A percentile compares a stretch with the other conserved stretches of the same genome.
Conservation (phyloP, 2,329 filamentous ascomycete genomes). For the Botrytis squamosa region DNA sequence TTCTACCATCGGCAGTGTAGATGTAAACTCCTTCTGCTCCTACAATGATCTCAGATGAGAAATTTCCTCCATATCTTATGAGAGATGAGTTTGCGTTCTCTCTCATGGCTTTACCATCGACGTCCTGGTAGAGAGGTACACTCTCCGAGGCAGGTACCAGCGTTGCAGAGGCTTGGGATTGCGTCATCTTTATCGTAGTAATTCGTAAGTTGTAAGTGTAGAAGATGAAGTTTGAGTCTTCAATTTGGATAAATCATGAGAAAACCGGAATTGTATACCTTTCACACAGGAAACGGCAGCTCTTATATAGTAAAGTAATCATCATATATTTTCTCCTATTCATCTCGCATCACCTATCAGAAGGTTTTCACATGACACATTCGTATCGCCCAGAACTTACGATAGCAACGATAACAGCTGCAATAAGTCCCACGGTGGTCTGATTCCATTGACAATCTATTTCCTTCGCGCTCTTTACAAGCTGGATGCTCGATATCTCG, state of each 20-base stretch:
- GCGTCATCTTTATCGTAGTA: neutral
- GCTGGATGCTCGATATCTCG: neutral
- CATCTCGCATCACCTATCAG: neutral
- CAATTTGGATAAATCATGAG: neutral
- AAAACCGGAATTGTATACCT: neutral
- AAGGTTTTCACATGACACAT: neutral
- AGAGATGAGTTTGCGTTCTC: slow-evolving; percentile 23
- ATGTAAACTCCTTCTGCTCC: slow-evolving; percentile 37
- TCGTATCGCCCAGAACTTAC: neutral
- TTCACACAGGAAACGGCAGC: neutral
- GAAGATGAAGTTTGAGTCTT: neutral
- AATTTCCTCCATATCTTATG: slow-evolving; percentile 29
- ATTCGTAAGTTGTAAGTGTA: neutral
- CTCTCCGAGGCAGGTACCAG: neutral
- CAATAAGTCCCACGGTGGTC: neutral
- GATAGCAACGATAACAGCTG: neutral
- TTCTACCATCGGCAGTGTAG: slow-evolving; percentile 45
- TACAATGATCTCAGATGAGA: slow-evolving; percentile 30
- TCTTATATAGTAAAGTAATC: neutral
- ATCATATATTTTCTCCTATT: neutral
- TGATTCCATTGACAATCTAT: neutral
- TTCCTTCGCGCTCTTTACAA: too few species aligned
- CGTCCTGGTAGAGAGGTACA: slow-evolving; percentile 22
- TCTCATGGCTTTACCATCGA: slow-evolving; percentile 25
- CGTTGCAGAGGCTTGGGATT: neutral